A percentile compares a stretch with the other conserved stretches of the same genome.
Conservation (phyloP, 2,329 filamentous ascomycete species). For the Fusarium succisae region DNA sequence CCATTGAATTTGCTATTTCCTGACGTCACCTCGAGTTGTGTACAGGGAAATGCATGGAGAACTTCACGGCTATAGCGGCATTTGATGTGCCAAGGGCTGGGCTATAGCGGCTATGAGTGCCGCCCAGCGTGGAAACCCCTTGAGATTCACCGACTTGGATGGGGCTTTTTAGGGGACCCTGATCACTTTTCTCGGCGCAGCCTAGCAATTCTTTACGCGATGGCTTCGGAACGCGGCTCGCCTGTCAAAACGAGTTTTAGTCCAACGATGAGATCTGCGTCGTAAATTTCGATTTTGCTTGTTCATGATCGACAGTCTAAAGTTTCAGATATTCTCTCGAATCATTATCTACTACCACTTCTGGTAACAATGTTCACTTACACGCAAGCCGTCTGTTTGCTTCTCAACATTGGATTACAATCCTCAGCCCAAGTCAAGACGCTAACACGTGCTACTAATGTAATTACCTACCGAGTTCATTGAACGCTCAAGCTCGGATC, state of each 20-base stretch:
- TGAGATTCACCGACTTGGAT: not conserved
- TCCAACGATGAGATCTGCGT: not conserved
- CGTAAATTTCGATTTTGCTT: not conserved
- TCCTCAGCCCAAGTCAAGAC: not conserved
- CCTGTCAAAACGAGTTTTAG: not conserved
- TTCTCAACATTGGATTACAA: not conserved
- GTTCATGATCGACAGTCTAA: not conserved
- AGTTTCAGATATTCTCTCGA: not conserved
- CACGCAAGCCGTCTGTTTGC: not conserved
- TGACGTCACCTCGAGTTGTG: conserved; percentile 36
- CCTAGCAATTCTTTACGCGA: conserved; percentile 8
- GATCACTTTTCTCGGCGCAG: conserved; percentile 5
- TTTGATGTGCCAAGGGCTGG: conserved; percentile 32
- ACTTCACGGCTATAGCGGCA: conserved; percentile 33
- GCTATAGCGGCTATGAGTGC: conserved; percentile 27
- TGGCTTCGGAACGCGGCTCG: conserved; percentile 31
- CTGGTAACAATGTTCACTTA: not conserved
- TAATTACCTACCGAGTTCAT: not conserved
- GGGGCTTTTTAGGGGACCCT: conserved; percentile 15
- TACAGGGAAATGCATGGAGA: conserved; percentile 9
- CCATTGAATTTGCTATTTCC: conserved; percentile 8
- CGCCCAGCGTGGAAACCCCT: conserved; percentile 16
- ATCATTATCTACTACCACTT: not conserved
- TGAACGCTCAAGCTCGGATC: not conserved
- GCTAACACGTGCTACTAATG: not conserved